A percentile compares a stretch with the other conserved stretches of the same genome.
Conservation (phyloP, 2,329 filamentous ascomycete genomes). For the Alternaria alternata region DNA sequence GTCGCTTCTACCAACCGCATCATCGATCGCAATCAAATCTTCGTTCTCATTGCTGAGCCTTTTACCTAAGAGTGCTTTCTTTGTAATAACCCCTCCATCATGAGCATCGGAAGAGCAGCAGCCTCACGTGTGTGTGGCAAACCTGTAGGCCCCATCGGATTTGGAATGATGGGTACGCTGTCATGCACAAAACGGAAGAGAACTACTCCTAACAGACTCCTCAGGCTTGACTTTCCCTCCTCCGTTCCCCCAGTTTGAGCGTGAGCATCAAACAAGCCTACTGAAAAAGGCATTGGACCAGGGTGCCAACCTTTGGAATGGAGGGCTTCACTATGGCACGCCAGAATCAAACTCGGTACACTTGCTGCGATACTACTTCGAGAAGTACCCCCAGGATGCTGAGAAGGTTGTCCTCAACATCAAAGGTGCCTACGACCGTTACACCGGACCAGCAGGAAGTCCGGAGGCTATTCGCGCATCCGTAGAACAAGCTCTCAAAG, state of each 20-base stretch:
- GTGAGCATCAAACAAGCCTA: constrained; percentile 42
- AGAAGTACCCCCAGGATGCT: constrained; percentile 57
- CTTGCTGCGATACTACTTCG: constrained; percentile 56
- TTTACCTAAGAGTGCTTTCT: not conserved
- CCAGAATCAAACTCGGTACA: constrained; percentile 53
- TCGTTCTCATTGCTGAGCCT: not conserved
- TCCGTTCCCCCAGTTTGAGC: not conserved
- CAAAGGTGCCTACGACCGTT: not conserved
- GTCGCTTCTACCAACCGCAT: not conserved
- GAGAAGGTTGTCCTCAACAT: constrained; percentile 53
- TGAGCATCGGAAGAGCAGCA: not conserved
- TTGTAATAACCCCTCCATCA: not conserved
- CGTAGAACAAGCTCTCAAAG: not conserved
- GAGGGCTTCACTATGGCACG: constrained; percentile 53
- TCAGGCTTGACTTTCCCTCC: not conserved
- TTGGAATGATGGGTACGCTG: constrained; percentile 8
- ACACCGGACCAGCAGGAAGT: not conserved
- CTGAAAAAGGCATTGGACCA: constrained; percentile 46
- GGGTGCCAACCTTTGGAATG: constrained; percentile 57
- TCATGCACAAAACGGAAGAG: not conserved
- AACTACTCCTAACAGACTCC: not conserved
- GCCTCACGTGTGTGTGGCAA: not conserved
- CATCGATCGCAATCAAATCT: not conserved
- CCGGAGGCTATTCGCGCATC: not conserved
- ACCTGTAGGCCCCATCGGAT: constrained; percentile 8